These are phyloP conservation scores for Ceratocystis huliohia DNA, from an alignment of 2,329 filamentous ascomycete genomes.

Conservation along the genomic window DNA sequence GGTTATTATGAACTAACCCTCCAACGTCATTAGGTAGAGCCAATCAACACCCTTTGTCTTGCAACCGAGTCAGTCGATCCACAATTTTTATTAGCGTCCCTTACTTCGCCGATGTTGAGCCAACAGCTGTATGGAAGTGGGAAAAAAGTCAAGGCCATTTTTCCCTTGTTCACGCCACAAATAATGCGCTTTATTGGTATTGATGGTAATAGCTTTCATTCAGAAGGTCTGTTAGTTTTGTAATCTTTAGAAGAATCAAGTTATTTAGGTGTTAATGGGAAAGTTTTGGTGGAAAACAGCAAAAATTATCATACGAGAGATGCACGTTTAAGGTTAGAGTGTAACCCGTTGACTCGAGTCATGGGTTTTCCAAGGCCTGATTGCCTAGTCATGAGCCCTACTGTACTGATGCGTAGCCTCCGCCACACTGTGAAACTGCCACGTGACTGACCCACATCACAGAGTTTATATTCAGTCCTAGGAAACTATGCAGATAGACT, in stretches of 20 bases:
- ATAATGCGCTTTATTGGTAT: no score
- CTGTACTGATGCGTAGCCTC: no score
- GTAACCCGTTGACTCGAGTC: slow-evolving; percentile 3
- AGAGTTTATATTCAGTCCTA: no score
- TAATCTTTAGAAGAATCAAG: neutral
- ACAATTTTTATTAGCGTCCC: slow-evolving; percentile 7
- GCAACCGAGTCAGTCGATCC: slow-evolving; percentile 18
- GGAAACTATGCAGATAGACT: no score
- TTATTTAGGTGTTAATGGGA: neutral
- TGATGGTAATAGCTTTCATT: no score
- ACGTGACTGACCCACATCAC: no score
- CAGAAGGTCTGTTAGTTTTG: neutral
- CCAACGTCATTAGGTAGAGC: neutral
- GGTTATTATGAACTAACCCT: neutral
- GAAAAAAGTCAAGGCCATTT: neutral
- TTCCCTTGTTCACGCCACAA: neutral
- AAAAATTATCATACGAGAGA: neutral
- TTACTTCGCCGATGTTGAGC: neutral
- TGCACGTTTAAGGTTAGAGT: neutral
- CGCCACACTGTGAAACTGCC: no score
- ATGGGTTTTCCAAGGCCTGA: neutral
- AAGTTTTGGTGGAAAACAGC: neutral
- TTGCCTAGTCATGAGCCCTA: neutral
- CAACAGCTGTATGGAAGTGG: neutral
- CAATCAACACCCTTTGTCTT: slow-evolving; percentile 10